Conservation (phyloP, 345 rosid species). For the Nasturtium officinale region DNA sequence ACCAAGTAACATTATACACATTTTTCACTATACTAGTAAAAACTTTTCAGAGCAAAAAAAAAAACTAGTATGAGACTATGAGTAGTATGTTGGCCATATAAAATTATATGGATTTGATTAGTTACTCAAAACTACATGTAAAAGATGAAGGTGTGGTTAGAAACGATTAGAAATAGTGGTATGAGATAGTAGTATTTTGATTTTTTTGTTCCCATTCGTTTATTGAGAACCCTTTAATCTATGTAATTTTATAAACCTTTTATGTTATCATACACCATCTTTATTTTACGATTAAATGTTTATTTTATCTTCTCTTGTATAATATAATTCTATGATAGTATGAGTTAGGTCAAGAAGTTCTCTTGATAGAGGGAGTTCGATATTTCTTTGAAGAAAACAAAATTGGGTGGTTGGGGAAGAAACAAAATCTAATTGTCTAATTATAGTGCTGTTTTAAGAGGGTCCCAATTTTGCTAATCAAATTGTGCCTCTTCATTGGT, state of each 20-base stretch:
- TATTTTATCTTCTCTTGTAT: neutral
- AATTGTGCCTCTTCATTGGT: conserved; percentile 37
- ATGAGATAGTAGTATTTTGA: neutral
- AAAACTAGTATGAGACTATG: too few relatives aligned
- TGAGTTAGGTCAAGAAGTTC: conserved; percentile 14
- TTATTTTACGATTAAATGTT: neutral
- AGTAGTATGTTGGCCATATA: neutral
- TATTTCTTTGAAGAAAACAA: neutral
- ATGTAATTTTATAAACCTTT: neutral
- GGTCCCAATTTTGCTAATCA: conserved; percentile 20
- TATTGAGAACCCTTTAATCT: neutral
- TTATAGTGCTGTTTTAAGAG: conserved; percentile 24
- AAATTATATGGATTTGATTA: neutral
- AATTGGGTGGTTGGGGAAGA: conserved; percentile 37
- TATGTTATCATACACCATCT: neutral
- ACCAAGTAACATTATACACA: neutral
- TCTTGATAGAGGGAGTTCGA: neutral
- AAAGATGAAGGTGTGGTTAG: neutral
- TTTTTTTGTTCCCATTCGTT: neutral
- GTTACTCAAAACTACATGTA: neutral
- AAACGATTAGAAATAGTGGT: neutral
- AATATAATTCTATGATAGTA: neutral
- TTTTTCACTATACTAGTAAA: neutral
- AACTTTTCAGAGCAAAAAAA: neutral
- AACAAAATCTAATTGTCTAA: conserved; percentile 40